Evolutionary conservation across 257 asterid genomes (phyloP), one percentile per base, ranked within the genome.

Genomic region (Capsicum pubescens): DNA sequence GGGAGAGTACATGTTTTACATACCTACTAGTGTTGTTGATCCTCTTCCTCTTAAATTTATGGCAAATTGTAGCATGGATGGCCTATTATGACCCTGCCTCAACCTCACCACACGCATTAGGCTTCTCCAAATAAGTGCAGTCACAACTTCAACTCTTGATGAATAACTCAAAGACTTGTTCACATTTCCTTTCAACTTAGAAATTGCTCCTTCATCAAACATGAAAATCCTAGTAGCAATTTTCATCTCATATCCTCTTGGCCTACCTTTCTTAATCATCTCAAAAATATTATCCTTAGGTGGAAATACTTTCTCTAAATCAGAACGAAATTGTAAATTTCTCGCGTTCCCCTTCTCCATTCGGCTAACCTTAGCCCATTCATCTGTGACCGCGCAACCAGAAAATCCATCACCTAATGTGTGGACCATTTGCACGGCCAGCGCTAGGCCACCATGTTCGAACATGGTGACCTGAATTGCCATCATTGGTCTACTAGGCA

Each of bases 81-180:
- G 72, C 81, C 81, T 80, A 13, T 21, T 36, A 0, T 69, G 70
- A 10, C 84, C 87, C 7, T 42, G 76, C 55, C 71, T 85, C 32
- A 78, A 54, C 52, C 78, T 32, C 64, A 79, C 36, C 19, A 59
- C 76, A 7, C 16, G 60, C 35, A 84, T 61, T 8, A 84, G 42
- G 42, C 83, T 61, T 21, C 50, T 84, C 86, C 82, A 84, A 11
- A 76, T 84, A 5, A 84, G 70, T 74, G 86, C 72, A 48, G 85
- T 83, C 48, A 83, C 82, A 15, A 83, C 82, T 56, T 69, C 72
- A 3, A 84, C 80, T 50, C 64, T 84, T 39, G 87, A 78, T 8
- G 84, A 69, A 63, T 64, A 35, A 46, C 80, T 44, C 63, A 42
- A 66, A n/a, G 0, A 36, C 26, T 70, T 42, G 32, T 46, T 64